A percentile compares a stretch with the other conserved stretches of the same genome.
Conservation (phyloP, 441 rosid genomes). For the Pelargonium hybrid region DNA sequence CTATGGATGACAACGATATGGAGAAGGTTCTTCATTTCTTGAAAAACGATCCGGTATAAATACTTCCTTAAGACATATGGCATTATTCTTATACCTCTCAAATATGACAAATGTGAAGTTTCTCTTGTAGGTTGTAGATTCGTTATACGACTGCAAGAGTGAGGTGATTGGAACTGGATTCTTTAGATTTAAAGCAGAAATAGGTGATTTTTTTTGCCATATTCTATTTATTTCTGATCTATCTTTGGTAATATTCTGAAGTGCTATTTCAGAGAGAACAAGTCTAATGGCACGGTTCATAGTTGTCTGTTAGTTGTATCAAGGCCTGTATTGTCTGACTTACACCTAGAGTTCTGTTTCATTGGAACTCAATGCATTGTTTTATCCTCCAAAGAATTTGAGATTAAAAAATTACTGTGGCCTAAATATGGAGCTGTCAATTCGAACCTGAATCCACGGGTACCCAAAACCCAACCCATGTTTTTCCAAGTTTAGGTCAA, state of each 20-base stretch:
- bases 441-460: no score
- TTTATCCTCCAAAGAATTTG: no score
- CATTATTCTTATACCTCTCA: background rate
- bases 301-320: background rate
- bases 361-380: background rate
- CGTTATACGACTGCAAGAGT: constrained; percentile 95
- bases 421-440: no score
- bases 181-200: constrained; percentile 97
- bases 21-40: constrained; percentile 75
- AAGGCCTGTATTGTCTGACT: no score
- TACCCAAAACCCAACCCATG: no score
- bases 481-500: no score
- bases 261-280: background rate
- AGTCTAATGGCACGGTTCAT: background rate
- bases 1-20: constrained; percentile 96
- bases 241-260: background rate
- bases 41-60: constrained; percentile 75
- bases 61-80: constrained; percentile 10
- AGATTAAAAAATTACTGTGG: no score
- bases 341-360: background rate
- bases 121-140: constrained; percentile 72
- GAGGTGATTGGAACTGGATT: constrained; percentile 99
- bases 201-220: constrained; percentile 42
- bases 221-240: constrained; percentile 1
- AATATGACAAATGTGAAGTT: constrained; percentile 8